Evolutionary conservation across 2,329 filamentous ascomycete species (phyloP).

Genomic region (Corynespora cassiicola): DNA sequence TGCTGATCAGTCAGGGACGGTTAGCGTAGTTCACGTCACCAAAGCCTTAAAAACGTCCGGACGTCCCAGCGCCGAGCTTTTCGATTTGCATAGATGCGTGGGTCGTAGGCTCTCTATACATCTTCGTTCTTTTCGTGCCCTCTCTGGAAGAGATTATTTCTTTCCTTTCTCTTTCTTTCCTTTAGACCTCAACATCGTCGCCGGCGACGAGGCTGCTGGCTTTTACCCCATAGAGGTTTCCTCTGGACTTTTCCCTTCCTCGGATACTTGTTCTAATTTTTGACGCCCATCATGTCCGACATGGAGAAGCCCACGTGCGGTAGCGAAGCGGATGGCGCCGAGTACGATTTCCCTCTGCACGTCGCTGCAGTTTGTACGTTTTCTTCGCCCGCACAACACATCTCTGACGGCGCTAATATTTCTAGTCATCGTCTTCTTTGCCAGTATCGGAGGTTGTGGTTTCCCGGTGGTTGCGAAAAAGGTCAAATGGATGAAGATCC

Average conservation of each 20-base stretch:
- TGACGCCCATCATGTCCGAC: constrained; percentile 26
- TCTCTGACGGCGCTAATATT: constrained; percentile 19
- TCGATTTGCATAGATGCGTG: no score
- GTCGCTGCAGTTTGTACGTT: constrained; percentile 47
- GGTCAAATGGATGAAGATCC: constrained; percentile 64
- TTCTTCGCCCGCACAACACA: not conserved
- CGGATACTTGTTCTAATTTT: constrained; percentile 13
- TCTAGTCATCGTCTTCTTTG: constrained; percentile 45
- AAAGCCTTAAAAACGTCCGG: constrained; percentile 34
- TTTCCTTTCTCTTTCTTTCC: constrained; percentile 22
- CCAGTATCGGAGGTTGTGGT: constrained; percentile 44
- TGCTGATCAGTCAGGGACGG: constrained; percentile 34
- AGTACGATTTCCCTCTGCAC: constrained; percentile 46
- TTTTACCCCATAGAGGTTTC: constrained; percentile 22
- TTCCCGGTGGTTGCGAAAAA: constrained; percentile 55
- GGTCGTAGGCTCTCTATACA: no score
- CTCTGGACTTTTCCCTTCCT: constrained; percentile 18
- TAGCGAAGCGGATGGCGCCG: constrained; percentile 32
- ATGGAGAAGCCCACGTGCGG: constrained; percentile 43
- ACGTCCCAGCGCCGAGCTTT: constrained; percentile 38
- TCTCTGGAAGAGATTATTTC: constrained; percentile 42
- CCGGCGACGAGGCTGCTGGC: constrained; percentile 43
- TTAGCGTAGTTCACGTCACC: constrained; percentile 28
- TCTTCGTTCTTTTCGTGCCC: constrained; percentile 28
- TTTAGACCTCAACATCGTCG: no score